phyloP scores from a whole-genome alignment of 2,329 filamentous ascomycete species.

The Verticillium nubilum region DNA sequence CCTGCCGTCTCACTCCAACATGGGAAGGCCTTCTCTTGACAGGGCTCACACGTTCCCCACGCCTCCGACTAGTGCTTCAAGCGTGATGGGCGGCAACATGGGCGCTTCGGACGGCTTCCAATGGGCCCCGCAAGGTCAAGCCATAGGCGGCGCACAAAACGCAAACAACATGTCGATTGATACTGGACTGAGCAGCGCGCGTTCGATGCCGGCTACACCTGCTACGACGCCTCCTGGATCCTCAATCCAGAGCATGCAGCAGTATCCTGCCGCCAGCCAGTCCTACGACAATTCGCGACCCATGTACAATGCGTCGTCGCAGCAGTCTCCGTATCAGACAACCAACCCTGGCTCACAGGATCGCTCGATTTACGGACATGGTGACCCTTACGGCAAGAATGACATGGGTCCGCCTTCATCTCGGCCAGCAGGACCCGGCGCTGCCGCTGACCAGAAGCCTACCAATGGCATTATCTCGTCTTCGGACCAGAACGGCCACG shows the following conservation, averaged over 20 bases:
- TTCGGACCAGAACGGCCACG: constrained; percentile 45
- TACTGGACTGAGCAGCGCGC: constrained; percentile 68
- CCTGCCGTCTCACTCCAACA: constrained; percentile 61
- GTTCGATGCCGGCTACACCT: constrained; percentile 86
- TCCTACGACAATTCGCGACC: constrained; percentile 72
- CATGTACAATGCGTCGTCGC: constrained; percentile 70
- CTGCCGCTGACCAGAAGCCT: constrained; percentile 51
- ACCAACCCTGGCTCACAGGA: constrained; percentile 55
- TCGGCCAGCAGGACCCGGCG: constrained; percentile 32
- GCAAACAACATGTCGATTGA: constrained; percentile 76
- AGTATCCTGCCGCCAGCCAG: constrained; percentile 65
- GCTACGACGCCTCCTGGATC: constrained; percentile 83
- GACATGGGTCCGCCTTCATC: constrained; percentile 82
- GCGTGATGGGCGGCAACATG: constrained; percentile 64
- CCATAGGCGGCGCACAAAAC: constrained; percentile 57
- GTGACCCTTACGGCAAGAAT: constrained; percentile 67
- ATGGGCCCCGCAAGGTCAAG: constrained; percentile 58
- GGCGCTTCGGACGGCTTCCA: constrained; percentile 73
- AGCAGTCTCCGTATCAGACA: constrained; percentile 68
- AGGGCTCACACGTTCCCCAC: constrained; percentile 91
- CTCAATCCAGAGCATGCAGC: constrained; percentile 70
- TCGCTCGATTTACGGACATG: constrained; percentile 60
- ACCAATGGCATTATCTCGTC: constrained; percentile 64
- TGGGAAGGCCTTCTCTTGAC: constrained; percentile 72
- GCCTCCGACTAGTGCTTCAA: constrained; percentile 87